A percentile compares a stretch with the other conserved stretches of the same genome.
These are phyloP conservation scores for Mycena chlorophos DNA, from an alignment of 768 basidiomycete species.

Conservation along the genomic window DNA sequence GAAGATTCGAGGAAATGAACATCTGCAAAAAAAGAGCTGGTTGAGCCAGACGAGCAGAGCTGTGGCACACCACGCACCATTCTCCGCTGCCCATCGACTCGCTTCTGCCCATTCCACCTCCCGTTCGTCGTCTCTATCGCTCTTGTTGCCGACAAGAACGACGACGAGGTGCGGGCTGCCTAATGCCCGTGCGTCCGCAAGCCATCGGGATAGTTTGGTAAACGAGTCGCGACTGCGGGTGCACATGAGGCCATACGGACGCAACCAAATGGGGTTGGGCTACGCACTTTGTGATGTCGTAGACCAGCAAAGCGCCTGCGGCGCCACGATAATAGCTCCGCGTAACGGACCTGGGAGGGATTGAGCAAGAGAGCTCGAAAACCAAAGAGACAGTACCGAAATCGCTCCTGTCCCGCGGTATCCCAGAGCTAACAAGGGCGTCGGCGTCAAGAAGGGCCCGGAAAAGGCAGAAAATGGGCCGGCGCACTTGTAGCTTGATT, in stretches of 20 bases:
- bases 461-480: slow-evolving; percentile 16
- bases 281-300: slow-evolving; percentile 84
- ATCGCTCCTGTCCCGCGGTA: slow-evolving; percentile 95
- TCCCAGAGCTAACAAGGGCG: slow-evolving; percentile 78
- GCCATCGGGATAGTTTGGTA: slow-evolving; percentile 79
- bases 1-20: slow-evolving; percentile 94
- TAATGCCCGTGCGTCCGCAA: slow-evolving; percentile 89
- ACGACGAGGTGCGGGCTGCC: slow-evolving; percentile 89
- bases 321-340: slow-evolving; percentile 96
- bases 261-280: no score
- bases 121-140: slow-evolving; percentile 90
- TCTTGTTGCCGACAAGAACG: slow-evolving; percentile 93
- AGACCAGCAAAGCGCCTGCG: slow-evolving; percentile 87
- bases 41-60: not conserved
- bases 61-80: slow-evolving; percentile 54
- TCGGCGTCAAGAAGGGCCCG: slow-evolving; percentile 14
- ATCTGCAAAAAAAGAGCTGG: slow-evolving; percentile 46
- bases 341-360: slow-evolving; percentile 70
- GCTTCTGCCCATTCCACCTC: slow-evolving; percentile 97
- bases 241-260: slow-evolving; percentile 14
- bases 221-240: slow-evolving; percentile 80
- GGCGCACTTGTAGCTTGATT: slow-evolving; percentile 87
- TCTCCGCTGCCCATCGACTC: slow-evolving; percentile 92
- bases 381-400: slow-evolving; percentile 51
- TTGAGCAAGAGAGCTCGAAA: slow-evolving; percentile 15